These are phyloP conservation scores for Craspedostauros australis DNA, from an alignment of 108 stramenopile species.

Conservation along the genomic window DNA sequence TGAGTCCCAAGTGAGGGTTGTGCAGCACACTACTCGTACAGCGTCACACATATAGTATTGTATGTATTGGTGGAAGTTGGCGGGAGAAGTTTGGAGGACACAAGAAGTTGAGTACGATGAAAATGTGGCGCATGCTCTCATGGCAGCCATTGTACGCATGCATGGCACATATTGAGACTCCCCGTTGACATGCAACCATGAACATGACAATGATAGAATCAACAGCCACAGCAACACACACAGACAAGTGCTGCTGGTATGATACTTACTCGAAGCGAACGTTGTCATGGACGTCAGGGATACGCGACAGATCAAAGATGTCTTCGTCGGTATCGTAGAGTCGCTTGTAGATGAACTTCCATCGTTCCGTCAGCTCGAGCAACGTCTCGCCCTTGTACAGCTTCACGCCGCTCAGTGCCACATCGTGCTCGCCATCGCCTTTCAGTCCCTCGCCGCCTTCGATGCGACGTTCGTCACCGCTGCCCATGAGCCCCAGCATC, in stretches of 20 bases:
- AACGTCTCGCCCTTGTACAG: conserved; percentile 93
- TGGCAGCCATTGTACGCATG: too few relatives aligned
- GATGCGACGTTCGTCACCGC: conserved; percentile 65
- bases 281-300: conserved; percentile 89
- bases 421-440: conserved; percentile 65
- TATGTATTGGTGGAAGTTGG: conserved; percentile 1
- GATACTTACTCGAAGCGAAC: conserved; percentile 47
- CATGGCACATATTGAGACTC: too few relatives aligned
- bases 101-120: too few relatives aligned
- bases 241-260: background rate
- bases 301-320: conserved; percentile 84
- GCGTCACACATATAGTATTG: too few relatives aligned
- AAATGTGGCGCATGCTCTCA: too few relatives aligned
- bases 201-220: too few relatives aligned
- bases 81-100: background rate
- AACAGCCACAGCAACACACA: background rate
- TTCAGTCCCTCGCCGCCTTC: conserved; percentile 81
- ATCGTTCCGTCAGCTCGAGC: conserved; percentile 89
- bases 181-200: too few relatives aligned
- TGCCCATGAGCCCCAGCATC: conserved; percentile 63
- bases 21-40: conserved; percentile 80
- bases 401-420: conserved; percentile 80
- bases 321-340: conserved; percentile 82
- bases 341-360: conserved; percentile 86
- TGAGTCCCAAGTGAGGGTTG: conserved; percentile 84